phyloP scores from a whole-genome alignment of 2,329 filamentous ascomycete genomes.

The Oidium heveae region DNA sequence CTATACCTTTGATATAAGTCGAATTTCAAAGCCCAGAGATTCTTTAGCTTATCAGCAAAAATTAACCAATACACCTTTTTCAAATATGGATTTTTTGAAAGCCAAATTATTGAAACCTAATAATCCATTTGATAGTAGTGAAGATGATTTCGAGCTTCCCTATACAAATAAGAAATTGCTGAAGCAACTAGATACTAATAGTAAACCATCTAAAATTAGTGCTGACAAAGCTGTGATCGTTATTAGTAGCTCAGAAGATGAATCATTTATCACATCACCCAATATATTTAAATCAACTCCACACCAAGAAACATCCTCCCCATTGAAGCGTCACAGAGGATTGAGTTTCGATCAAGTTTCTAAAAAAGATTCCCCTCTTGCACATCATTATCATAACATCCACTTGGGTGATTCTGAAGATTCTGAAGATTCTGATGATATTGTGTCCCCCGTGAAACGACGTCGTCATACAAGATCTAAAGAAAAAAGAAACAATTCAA shows the following conservation, averaged over 20 bases:
- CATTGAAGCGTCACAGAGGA: slow-evolving; percentile 3
- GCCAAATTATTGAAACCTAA: not conserved
- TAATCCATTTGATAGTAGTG: not conserved
- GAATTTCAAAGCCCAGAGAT: not conserved
- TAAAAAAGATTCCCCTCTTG: too few species aligned
- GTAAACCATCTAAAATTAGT: slow-evolving; percentile 1
- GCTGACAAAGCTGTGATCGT: slow-evolving; percentile 2
- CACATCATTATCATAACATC: not conserved
- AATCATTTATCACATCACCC: slow-evolving; percentile 1
- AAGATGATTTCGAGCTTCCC: not conserved
- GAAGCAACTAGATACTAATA: not conserved
- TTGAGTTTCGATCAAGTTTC: not conserved
- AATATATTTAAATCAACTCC: slow-evolving; percentile 2
- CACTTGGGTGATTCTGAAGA: slow-evolving; percentile 3
- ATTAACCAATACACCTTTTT: too few species aligned
- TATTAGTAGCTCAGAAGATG: not conserved
- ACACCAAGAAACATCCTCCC: slow-evolving; percentile 6
- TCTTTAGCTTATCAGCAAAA: not conserved
- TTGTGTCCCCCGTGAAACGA: slow-evolving; percentile 5
- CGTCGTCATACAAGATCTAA: not conserved
- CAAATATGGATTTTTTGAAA: not conserved
- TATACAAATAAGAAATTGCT: not conserved
- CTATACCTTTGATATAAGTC: not conserved
- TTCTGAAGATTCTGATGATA: slow-evolving; percentile 3
- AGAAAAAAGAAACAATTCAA: not conserved